Base-by-base conservation (phyloP, 176 grass and related monocot genomes). In the Melocanna baccifera region DNA sequence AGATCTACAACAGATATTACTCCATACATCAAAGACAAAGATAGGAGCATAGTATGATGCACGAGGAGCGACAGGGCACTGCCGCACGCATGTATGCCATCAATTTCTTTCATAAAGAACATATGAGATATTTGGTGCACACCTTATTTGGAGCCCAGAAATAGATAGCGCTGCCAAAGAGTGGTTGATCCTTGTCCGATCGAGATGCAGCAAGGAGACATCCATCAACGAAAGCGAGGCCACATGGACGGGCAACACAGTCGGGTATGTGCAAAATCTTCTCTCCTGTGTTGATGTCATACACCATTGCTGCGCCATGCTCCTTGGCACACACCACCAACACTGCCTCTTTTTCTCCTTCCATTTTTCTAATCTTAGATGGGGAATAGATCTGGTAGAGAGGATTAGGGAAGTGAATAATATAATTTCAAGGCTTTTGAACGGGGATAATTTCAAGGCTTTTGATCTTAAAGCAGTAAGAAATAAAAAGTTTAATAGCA, bases 101-200 rank as follows among this genome's bases (percentile, higher is more conserved):
- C 32, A 34, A 34, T 34, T n/a, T 39, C 5, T 41, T 40, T 58
- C n/a, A 22, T 36, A 26, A 42, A 42, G 3, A 78, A 59, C 15
- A 10, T 11, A 67, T 26, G 41, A 20, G 7, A 25, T 5, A 5
- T 6, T 55, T 20, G 41, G 15, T 1, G 70, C 57, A 34, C 10
- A 87, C 86, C 79, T 87, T 87, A 12, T 59, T 61, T 3, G 66
- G 37, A 76, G 26, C 39, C 78, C 86, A 87, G 50, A 77, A 77
- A 63, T 76, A 82, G 71, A 87, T 59, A 53, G 71, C 86, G 2
- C 86, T 71, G 3, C 70, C 79, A 18, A 43, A 64, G 37, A 36
- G 26, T 9, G 50, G 71, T 46, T 63, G 71, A 11, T 69, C 39
- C 51, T 69, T 87, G 34, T 50, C 71, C 0, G 40, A 32, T 14